These are phyloP conservation scores for Cladosporium austrohemisphaericum DNA, from an alignment of 2,329 filamentous ascomycete species.

Conservation along the genomic window DNA sequence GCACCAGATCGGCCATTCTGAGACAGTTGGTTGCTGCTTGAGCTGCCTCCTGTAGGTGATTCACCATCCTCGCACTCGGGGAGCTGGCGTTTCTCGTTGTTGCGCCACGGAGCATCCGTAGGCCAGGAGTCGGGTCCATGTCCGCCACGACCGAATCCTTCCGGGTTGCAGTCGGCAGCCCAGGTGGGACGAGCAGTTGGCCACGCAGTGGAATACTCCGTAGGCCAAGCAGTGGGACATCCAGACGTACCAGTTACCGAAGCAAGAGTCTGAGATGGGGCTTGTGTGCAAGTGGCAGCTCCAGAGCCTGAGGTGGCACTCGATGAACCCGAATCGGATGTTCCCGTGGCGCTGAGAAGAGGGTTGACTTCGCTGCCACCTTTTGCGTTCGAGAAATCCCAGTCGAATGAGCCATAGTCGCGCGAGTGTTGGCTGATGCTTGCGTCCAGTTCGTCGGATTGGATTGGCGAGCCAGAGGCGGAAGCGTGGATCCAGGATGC, in stretches of 20 bases:
- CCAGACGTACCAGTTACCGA: conserved; percentile 18
- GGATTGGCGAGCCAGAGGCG: conserved; percentile 44
- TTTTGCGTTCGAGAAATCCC: conserved; percentile 48
- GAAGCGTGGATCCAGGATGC: conserved; percentile 53
- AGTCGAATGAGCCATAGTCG: conserved; percentile 36
- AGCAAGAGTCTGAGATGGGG: conserved; percentile 14
- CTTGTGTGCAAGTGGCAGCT: conserved; percentile 5
- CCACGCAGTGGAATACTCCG: conserved; percentile 17
- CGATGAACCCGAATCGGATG: conserved; percentile 6
- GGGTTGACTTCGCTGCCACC: conserved; percentile 48
- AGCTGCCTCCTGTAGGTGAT: background rate
- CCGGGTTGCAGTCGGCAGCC: conserved; percentile 14
- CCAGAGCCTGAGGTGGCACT: background rate
- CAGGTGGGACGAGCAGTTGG: conserved; percentile 19
- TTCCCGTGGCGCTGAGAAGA: conserved; percentile 28
- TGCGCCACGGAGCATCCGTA: conserved; percentile 15
- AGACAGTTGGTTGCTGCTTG: conserved; percentile 9
- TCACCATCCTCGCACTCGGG: conserved; percentile 1
- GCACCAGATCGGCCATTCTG: conserved; percentile 13
- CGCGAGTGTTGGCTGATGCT: conserved; percentile 45
- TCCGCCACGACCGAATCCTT: conserved; percentile 2
- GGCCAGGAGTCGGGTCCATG: conserved; percentile 14
- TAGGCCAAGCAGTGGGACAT: conserved; percentile 20
- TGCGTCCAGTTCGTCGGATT: conserved; percentile 44
- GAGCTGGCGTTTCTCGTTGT: conserved; percentile 16